Conservation (phyloP, 495 filamentous ascomycete species). For the Tuber borchii region DNA sequence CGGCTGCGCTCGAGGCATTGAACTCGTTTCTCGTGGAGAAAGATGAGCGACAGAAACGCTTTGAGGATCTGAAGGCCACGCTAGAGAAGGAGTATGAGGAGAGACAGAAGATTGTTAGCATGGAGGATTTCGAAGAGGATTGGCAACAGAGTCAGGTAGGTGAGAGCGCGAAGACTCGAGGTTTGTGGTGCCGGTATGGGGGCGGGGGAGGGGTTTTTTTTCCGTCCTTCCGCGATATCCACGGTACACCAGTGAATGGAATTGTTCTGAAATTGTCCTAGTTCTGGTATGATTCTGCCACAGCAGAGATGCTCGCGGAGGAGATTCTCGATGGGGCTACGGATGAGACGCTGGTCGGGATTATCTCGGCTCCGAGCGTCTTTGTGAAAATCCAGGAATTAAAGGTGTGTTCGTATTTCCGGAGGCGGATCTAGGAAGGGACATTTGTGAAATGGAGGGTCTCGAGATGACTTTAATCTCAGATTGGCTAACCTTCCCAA, state of each 20-base stretch:
- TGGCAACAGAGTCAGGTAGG: constrained; percentile 80
- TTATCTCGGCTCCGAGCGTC: constrained; percentile 68
- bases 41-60: constrained; percentile 55
- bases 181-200: neutral
- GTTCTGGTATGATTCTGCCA: constrained; percentile 62
- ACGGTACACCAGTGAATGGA: neutral
- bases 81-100: constrained; percentile 47
- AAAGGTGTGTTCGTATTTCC: constrained; percentile 21
- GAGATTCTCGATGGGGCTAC: constrained; percentile 56
- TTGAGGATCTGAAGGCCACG: constrained; percentile 56
- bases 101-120: constrained; percentile 48
- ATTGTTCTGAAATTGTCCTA: neutral
- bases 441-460: neutral
- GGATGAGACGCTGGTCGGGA: constrained; percentile 52
- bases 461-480: neutral
- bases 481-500: neutral
- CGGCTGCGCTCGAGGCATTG: constrained; percentile 56
- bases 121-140: constrained; percentile 69
- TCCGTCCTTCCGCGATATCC: neutral
- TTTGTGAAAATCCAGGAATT: constrained; percentile 59
- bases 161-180: constrained; percentile 38
- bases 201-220: neutral
- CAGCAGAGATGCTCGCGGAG: constrained; percentile 55
- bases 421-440: neutral
- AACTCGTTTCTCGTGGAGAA: constrained; percentile 63